A percentile compares a stretch with the other conserved stretches of the same genome.
Conservation (phyloP, 805 yeast species). For the Kuraishia capsulata region DNA sequence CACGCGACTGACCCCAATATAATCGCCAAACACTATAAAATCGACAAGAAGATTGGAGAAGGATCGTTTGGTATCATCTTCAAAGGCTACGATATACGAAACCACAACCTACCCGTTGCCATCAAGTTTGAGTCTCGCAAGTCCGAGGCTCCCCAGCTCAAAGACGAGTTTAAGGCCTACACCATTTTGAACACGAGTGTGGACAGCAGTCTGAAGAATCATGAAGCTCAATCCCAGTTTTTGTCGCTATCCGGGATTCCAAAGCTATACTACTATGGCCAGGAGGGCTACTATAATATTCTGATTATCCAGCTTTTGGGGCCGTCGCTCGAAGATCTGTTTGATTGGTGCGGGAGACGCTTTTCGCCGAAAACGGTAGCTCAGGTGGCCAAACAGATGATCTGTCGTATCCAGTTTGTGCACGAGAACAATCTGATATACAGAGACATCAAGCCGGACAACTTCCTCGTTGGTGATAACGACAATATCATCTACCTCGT, state of each 20-base stretch:
- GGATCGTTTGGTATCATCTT: conserved; percentile 83
- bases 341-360: conserved; percentile 81
- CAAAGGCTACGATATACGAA: conserved; percentile 68
- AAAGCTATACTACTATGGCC: conserved; percentile 78
- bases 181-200: conserved; percentile 55
- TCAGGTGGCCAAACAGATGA: conserved; percentile 72
- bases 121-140: conserved; percentile 76
- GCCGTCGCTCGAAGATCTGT: conserved; percentile 74
- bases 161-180: conserved; percentile 76
- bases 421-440: conserved; percentile 73
- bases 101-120: conserved; percentile 55
- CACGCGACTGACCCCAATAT: conserved; percentile 13
- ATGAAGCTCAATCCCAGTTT: conserved; percentile 1
- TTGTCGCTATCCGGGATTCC: conserved; percentile 48
- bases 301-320: conserved; percentile 74
- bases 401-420: conserved; percentile 58
- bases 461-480: conserved; percentile 60
- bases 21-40: conserved; percentile 59
- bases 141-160: conserved; percentile 75
- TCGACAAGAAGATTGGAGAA: conserved; percentile 80
- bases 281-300: conserved; percentile 75
- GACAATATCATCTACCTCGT: conserved; percentile 60
- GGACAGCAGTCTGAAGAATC: conserved; percentile 15
- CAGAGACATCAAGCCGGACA: conserved; percentile 80
- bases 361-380: conserved; percentile 67